These are phyloP conservation scores for Nitzschia sp. DNA, from an alignment of 108 stramenopile genomes.

Conservation along the genomic window DNA sequence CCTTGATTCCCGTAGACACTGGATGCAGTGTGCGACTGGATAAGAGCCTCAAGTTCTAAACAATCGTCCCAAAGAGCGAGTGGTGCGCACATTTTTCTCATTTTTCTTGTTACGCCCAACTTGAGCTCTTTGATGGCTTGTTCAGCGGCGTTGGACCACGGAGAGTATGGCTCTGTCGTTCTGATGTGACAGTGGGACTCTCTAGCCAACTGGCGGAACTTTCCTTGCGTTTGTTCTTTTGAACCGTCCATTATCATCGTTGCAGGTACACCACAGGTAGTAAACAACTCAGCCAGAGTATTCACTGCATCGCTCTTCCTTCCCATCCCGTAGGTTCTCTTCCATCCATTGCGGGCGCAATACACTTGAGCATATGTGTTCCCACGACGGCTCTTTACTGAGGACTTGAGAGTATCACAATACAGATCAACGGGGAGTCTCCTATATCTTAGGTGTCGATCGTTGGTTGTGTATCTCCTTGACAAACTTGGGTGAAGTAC, in stretches of 20 bases:
- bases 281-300: slow-evolving; percentile 28
- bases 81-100: background rate
- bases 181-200: slow-evolving; percentile 19
- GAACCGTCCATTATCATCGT: slow-evolving; percentile 35
- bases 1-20: background rate
- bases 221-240: slow-evolving; percentile 25
- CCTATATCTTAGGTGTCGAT: slow-evolving; percentile 25
- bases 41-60: slow-evolving; percentile 18
- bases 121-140: background rate
- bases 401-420: slow-evolving; percentile 25
- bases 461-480: slow-evolving; percentile 20
- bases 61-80: slow-evolving; percentile 28
- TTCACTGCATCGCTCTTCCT: slow-evolving; percentile 30
- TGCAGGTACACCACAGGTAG: slow-evolving; percentile 30
- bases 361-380: slow-evolving; percentile 37
- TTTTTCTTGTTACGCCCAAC: background rate
- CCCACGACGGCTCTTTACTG: background rate
- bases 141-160: background rate
- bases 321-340: slow-evolving; percentile 14
- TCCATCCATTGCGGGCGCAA: slow-evolving; percentile 23
- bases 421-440: slow-evolving; percentile 20
- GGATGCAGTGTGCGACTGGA: slow-evolving; percentile 26
- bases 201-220: slow-evolving; percentile 26
- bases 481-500: slow-evolving; percentile 8
- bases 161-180: slow-evolving; percentile 20